Conservation (phyloP, 2,329 filamentous ascomycete genomes). For the Diaporthe vaccinii region DNA sequence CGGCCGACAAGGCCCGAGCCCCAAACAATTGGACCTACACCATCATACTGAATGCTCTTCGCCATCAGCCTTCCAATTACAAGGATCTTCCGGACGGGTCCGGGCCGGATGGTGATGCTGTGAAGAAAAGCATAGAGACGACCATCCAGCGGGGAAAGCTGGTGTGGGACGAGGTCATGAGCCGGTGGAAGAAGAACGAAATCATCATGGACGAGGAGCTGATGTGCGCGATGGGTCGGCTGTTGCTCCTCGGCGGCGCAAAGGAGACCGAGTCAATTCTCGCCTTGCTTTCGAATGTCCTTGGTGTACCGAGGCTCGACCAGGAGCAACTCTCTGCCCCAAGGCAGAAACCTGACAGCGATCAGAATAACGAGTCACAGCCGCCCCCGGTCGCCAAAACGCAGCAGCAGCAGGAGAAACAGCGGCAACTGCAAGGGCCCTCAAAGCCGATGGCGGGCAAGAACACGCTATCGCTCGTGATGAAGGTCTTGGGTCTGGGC, state of each 20-base stretch:
- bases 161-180: slow-evolving; percentile 85
- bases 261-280: slow-evolving; percentile 80
- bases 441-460: slow-evolving; percentile 49
- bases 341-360: slow-evolving; percentile 49
- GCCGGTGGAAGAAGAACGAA: slow-evolving; percentile 80
- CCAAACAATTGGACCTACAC: slow-evolving; percentile 84
- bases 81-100: slow-evolving; percentile 45
- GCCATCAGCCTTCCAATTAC: slow-evolving; percentile 57
- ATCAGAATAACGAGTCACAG: not conserved
- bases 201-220: slow-evolving; percentile 83
- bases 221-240: slow-evolving; percentile 83
- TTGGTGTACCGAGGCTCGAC: slow-evolving; percentile 74
- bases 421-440: slow-evolving; percentile 2
- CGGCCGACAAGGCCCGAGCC: slow-evolving; percentile 74
- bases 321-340: not conserved
- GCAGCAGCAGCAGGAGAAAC: not conserved
- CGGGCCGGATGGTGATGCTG: slow-evolving; percentile 49
- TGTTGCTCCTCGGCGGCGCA: slow-evolving; percentile 77
- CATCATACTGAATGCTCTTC: slow-evolving; percentile 84
- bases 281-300: slow-evolving; percentile 83
- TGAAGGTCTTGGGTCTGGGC: slow-evolving; percentile 73
- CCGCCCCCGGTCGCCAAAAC: not conserved
- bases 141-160: slow-evolving; percentile 76
- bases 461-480: slow-evolving; percentile 77
- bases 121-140: slow-evolving; percentile 52